Base-by-base conservation (phyloP, 768 basidiomycete species). In the Hygrophoropsis aurantiaca region DNA sequence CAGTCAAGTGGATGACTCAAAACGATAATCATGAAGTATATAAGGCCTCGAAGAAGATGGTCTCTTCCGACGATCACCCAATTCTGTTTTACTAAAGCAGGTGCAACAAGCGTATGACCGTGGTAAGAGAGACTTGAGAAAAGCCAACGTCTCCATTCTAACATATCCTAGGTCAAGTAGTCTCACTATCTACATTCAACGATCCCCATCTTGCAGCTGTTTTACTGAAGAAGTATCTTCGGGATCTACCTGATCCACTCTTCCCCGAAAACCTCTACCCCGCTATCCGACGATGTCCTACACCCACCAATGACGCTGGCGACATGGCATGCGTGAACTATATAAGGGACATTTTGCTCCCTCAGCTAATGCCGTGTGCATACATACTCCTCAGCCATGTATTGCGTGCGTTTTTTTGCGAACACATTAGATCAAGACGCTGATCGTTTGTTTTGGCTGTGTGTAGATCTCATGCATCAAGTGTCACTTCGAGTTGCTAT, bases 81-180 rank as follows among this genome's bases (percentile, higher is more conserved):
- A 75, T 44, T 85, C 87, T 9, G 74, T 73, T 1, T 61, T 89
- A 54, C 72, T 93, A 21, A 80, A 74, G 48, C 82, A 89, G 50
- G 89, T 84, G 10, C 82, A 87, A 56, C 85, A 89, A 25, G 91
- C 90, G 2, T 93, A 93, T 56, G 88, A 94, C 59, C 71, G 91
- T 66, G 90, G 89, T 82, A 46, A n/a, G 23, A 40, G 40, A 24
- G 46, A 32, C 7, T 15, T 49, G 3, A 30, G 7, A 19, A 11
- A 40, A 9, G 11, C 2, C 13, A 35, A 7, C 40, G 1, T 34
- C 44, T 49, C 34, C 47, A 34, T 46, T 45, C 34, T 51, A 45
- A 23, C 20, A 27, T 51, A 41, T 30, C 41, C 4, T 46, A 87
- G 87, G 87, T 11, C 80, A 90, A 51, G 82, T 91, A 1, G 85